These are phyloP conservation scores for Candida easanensis DNA, from an alignment of 805 yeast species.

Conservation along the genomic window DNA sequence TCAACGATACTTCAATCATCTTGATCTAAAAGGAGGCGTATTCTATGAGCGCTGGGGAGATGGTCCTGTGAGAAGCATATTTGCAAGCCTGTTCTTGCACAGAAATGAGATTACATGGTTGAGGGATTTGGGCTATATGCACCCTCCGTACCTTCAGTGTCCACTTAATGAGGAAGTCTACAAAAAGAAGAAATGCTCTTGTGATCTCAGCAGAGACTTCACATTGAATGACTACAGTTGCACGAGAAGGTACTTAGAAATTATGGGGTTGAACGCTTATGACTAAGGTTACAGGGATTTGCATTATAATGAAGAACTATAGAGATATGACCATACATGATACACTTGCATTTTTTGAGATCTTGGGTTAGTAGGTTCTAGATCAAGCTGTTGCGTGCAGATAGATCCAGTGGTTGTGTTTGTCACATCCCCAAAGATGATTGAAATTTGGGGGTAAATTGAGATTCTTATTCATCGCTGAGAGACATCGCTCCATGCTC, in stretches of 20 bases:
- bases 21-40: constrained; percentile 78
- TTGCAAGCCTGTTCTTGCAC: constrained; percentile 68
- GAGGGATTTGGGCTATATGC: constrained; percentile 77
- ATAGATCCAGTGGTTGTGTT: too few species aligned
- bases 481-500: too few species aligned
- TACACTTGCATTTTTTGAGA: neutral
- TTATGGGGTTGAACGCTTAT: constrained; percentile 3
- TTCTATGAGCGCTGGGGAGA: constrained; percentile 93
- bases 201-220: constrained; percentile 70
- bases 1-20: constrained; percentile 59
- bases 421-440: too few species aligned
- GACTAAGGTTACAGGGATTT: too few species aligned
- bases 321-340: neutral
- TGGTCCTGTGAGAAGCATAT: constrained; percentile 85
- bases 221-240: constrained; percentile 72
- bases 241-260: constrained; percentile 53
- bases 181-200: constrained; percentile 60
- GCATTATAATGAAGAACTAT: neutral
- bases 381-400: too few species aligned
- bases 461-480: too few species aligned
- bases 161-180: constrained; percentile 67
- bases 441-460: too few species aligned
- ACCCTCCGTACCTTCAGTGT: constrained; percentile 72
- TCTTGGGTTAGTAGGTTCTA: too few species aligned
- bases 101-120: constrained; percentile 68